phyloP scores from a whole-genome alignment of 2,329 filamentous ascomycete genomes.

The Fusarium sp. region DNA sequence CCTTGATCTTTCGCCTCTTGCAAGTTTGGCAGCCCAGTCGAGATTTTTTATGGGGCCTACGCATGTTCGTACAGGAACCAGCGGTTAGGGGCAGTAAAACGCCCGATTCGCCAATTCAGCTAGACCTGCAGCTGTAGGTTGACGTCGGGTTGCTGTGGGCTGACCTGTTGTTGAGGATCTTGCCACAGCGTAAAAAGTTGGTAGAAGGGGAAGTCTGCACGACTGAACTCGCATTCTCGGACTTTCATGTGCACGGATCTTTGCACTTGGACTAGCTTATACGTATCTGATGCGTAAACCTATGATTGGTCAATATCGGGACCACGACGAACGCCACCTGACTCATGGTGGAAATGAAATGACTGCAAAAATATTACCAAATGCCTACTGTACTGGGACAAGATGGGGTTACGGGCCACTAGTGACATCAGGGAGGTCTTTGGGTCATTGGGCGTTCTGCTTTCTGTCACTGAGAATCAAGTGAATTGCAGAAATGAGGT shows the following conservation, averaged over 20 bases:
- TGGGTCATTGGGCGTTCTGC: too few relatives aligned
- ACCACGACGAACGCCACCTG: fast-evolving
- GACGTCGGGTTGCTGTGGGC: too few relatives aligned
- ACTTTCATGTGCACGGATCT: background rate
- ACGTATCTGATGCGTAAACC: background rate
- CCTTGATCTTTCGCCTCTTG: background rate
- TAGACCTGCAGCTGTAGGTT: background rate
- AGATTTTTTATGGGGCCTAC: background rate
- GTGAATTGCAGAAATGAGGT: background rate
- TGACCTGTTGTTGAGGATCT: background rate
- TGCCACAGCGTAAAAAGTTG: background rate
- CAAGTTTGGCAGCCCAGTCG: background rate
- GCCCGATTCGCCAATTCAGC: fast-evolving
- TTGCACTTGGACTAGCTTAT: background rate
- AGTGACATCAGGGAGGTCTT: too few relatives aligned
- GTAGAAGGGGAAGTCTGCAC: background rate
- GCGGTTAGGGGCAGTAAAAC: background rate
- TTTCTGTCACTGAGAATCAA: background rate
- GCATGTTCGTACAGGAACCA: background rate
- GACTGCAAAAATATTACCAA: too few relatives aligned
- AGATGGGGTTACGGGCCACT: too few relatives aligned
- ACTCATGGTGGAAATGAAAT: background rate
- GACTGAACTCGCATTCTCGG: background rate
- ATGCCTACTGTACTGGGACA: too few relatives aligned
- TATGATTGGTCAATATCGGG: background rate